Evolutionary conservation across 2,329 filamentous ascomycete species (phyloP).

Genomic region (Dothideomycetes sp.): DNA sequence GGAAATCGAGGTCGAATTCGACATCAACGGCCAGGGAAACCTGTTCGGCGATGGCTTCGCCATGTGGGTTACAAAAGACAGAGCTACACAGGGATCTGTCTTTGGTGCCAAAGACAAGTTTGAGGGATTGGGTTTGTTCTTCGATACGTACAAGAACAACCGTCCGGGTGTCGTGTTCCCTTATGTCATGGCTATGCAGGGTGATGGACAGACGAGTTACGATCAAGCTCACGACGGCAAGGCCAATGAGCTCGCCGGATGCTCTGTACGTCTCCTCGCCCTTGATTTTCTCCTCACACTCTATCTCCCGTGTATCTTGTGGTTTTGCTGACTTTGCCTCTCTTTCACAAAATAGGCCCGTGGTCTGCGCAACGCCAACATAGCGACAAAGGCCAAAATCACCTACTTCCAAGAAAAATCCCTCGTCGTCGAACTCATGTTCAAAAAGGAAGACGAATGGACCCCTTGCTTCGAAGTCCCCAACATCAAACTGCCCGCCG

Average conservation of each 20-base stretch:
- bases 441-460: slow-evolving; percentile 86
- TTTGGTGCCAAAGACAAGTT: slow-evolving; percentile 85
- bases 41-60: slow-evolving; percentile 95
- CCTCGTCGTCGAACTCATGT: slow-evolving; percentile 83
- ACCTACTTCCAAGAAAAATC: slow-evolving; percentile 97
- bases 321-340: no score
- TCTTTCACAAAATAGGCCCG: no score
- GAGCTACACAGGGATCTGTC: slow-evolving; percentile 68
- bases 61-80: slow-evolving; percentile 95
- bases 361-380: slow-evolving; percentile 66
- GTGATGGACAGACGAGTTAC: slow-evolving; percentile 80
- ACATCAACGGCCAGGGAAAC: slow-evolving; percentile 78
- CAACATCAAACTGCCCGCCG: slow-evolving; percentile 63
- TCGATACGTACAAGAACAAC: slow-evolving; percentile 99
- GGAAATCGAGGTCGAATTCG: slow-evolving; percentile 96
- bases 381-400: slow-evolving; percentile 76
- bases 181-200: slow-evolving; percentile 97
- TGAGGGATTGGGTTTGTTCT: slow-evolving; percentile 87
- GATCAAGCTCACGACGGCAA: slow-evolving; percentile 95
- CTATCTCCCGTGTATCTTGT: no score
- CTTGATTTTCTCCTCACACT: background rate
- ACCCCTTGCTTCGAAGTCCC: slow-evolving; percentile 71
- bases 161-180: slow-evolving; percentile 90
- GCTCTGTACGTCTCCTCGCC: slow-evolving; percentile 51
- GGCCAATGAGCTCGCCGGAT: slow-evolving; percentile 82